These are phyloP conservation scores for Candida manassasensis DNA, from an alignment of 805 yeast genomes.

Conservation along the genomic window DNA sequence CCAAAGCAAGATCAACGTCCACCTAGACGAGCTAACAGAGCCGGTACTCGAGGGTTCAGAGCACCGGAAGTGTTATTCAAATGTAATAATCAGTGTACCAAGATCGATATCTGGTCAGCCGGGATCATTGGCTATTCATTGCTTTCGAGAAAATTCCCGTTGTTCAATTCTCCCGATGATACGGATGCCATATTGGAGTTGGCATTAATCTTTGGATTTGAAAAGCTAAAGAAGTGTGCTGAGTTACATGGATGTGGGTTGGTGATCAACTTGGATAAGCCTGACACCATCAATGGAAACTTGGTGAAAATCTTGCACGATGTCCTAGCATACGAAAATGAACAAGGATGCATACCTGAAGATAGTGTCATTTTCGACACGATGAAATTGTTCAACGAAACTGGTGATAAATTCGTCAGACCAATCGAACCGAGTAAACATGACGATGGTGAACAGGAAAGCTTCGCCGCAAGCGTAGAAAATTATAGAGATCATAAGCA, in stretches of 20 bases:
- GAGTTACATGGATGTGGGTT: conserved; percentile 83
- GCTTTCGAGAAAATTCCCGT: conserved; percentile 77
- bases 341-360: conserved; percentile 58
- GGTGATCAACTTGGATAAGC: conserved; percentile 40
- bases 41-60: conserved; percentile 92
- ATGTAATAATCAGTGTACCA: conserved; percentile 76
- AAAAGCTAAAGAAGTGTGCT: conserved; percentile 71
- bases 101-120: conserved; percentile 88
- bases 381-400: conserved; percentile 42
- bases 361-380: conserved; percentile 73
- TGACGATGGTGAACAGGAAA: conserved; percentile 10
- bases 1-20: conserved; percentile 85
- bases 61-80: conserved; percentile 91
- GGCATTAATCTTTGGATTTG: conserved; percentile 73
- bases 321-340: conserved; percentile 38
- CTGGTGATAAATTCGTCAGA: conserved; percentile 29
- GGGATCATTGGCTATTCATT: conserved; percentile 83
- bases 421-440: conserved; percentile 13
- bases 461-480: conserved; percentile 18
- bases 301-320: conserved; percentile 25
- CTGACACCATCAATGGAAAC: conserved; percentile 23
- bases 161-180: conserved; percentile 92
- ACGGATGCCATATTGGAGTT: conserved; percentile 86
- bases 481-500: conserved; percentile 38
- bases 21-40: conserved; percentile 90